Base-by-base conservation (phyloP, 768 basidiomycete genomes). In the Amanita polypyramis region DNA sequence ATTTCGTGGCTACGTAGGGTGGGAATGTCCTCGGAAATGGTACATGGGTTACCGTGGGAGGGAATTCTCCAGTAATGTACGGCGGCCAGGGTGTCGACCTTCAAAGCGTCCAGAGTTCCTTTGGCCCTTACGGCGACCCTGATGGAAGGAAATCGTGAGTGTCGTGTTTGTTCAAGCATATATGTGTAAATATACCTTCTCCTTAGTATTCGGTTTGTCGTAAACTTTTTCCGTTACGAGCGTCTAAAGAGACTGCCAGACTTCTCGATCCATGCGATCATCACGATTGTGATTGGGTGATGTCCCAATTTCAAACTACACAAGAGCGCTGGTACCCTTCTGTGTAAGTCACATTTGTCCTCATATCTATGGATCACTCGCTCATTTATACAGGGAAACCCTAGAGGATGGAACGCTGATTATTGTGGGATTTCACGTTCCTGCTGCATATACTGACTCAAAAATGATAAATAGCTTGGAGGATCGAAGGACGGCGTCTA, bases 251-350 rank as follows among this genome's bases (percentile, higher is more conserved):
- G 25, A 27, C 48, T 32, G 50, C 10, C 50, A 80, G 86, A 11
- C 61, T 85, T 56, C 65, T 89, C 45, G 67, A 73, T 36, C 82
- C 85, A 2, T 86, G 83, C 60, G 77, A 78, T 47, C 77, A 80
- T 54, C 70, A 66, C 15, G 63, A 57, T 17, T 85, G 82, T 61
- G 69, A 85, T 40, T 83, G 81, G 82, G 39, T 58, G 5, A 58
- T 80, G 33, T 68, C 65, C 0, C 60, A 67, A 4, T 51, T 58
- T 17, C 65, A 79, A 61, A 65, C 73, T 4, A 5, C 11, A 4
- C 75, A 75, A 11, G 69, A 74, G 45, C 71, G 84, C 43, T 92
- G 85, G 84, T 91, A 88, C 64, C 87, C 81, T 3, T 78, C 76
- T 4, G 60, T 87, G 72, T 87, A 55, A 58, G 77, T 62, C 21